A percentile compares a stretch with the other conserved stretches of the same genome.
Evolutionary conservation across 768 basidiomycete genomes (phyloP).

Genomic region (Pisolithus albus): DNA sequence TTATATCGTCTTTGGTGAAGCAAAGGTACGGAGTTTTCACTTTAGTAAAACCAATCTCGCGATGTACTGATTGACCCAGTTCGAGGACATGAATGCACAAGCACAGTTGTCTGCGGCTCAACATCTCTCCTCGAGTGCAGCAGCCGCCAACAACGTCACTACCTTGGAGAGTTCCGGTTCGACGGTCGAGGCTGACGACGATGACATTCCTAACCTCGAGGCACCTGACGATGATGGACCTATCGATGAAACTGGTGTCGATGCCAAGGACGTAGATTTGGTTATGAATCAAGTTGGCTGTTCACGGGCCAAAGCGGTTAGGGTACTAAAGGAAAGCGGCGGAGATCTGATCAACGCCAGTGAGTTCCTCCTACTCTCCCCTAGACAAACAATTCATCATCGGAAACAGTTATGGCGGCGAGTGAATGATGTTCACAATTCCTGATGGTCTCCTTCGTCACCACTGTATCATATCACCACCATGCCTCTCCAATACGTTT

Average conservation of each 20-base stretch:
- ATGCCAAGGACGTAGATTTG: constrained; percentile 91
- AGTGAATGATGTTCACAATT: constrained; percentile 58
- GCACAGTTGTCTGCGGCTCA: constrained; percentile 74
- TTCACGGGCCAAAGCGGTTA: constrained; percentile 86
- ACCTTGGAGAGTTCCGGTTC: constrained; percentile 46
- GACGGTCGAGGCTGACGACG: constrained; percentile 51
- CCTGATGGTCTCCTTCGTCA: constrained; percentile 14
- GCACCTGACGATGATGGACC: constrained; percentile 74
- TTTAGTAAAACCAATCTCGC: constrained; percentile 3
- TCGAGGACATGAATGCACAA: constrained; percentile 83
- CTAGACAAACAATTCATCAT: constrained; percentile 8
- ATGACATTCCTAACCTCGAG: constrained; percentile 79
- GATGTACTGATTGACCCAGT: constrained; percentile 32
- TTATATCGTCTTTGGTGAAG: constrained; percentile 99
- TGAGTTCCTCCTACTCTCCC: constrained; percentile 38
- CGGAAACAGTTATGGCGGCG: constrained; percentile 75
- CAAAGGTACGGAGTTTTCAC: constrained; percentile 49
- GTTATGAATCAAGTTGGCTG: constrained; percentile 88
- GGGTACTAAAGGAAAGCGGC: constrained; percentile 82
- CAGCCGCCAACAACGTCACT: constrained; percentile 35
- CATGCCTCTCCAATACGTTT: constrained; percentile 18
- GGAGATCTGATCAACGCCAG: constrained; percentile 97
- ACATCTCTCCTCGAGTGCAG: constrained; percentile 56
- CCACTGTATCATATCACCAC: constrained; percentile 24
- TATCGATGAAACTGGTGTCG: constrained; percentile 82